Base-by-base conservation (phyloP, 1,139 yeast genomes). In the Wickerhamomyces sp. region DNA sequence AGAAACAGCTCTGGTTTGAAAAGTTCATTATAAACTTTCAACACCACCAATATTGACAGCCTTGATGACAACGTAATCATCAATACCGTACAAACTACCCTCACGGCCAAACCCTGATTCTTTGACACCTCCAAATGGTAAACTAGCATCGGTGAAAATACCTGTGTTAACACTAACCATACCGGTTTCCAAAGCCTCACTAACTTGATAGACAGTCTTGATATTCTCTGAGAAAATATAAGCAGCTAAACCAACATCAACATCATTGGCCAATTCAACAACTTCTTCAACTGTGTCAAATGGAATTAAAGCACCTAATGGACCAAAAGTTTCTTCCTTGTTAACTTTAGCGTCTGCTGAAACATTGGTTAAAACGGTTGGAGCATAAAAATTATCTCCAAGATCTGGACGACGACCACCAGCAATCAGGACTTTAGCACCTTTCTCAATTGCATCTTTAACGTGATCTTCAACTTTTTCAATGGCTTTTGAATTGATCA, bases 291-390 rank as follows among this genome's bases (percentile, higher is more conserved):
- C 81, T 29, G 78, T 66, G 14, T 72, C 69, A 63, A 89, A 84
- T 51, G 78, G 75, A 53, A 85, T 75, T 37, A 90, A 66, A 1
- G 94, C 93, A 45, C 93, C 94, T 40, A 90, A 72, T 6, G 97
- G 97, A 11, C 96, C 97, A 63, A 90, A 90, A 1, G 95, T 88
- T 67, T 90, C 97, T 57, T 88, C 94, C 32, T 68, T 60, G 48
- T 80, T 71, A 27, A 89, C 84, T 46, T 66, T 61, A 75, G 89
- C 86, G 36, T 75, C 75, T 8, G 72, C 66, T 42, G 87, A 78
- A 35, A 86, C 90, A 51, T 81, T 76, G 11, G 79, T 71, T 48
- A 90, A 63, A 10, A 90, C 79, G 1, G 94, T 85, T 46, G 94
- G 87, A 15, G 82, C 81, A 62, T 81, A 90, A 67, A 87, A 90